A percentile compares a stretch with the other conserved stretches of the same genome.
These are phyloP conservation scores for Umbelopsis ramanniana DNA, from an alignment of 192 early-diverging fungal genomes.

Conservation along the genomic window DNA sequence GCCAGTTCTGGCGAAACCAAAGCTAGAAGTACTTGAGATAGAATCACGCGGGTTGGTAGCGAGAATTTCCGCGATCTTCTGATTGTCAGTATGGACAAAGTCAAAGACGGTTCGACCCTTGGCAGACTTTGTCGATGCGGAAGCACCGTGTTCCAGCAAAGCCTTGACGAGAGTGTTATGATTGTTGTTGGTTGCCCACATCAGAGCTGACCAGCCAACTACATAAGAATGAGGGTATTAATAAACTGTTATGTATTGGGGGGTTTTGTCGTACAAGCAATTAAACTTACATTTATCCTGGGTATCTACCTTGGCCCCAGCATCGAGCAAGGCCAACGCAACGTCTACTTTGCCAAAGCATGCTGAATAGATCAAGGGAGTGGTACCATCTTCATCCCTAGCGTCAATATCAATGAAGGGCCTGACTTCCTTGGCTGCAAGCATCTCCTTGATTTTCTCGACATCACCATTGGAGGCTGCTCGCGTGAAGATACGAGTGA, in stretches of 20 bases:
- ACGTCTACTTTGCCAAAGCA: constrained; percentile 85
- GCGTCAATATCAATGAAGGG: constrained; percentile 74
- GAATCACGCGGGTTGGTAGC: constrained; percentile 45
- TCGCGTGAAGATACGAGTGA: constrained; percentile 68
- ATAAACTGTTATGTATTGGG: neutral
- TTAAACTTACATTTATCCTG: constrained; percentile 76
- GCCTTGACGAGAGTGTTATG: constrained; percentile 72
- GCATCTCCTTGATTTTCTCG: constrained; percentile 61
- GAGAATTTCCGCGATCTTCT: constrained; percentile 55
- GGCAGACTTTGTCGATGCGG: constrained; percentile 63
- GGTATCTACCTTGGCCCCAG: constrained; percentile 75
- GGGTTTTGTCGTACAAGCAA: constrained; percentile 3
- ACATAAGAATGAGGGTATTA: constrained; percentile 2
- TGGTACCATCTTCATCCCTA: constrained; percentile 84
- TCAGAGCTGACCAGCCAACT: constrained; percentile 88
- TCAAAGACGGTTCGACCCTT: constrained; percentile 78
- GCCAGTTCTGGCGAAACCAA: constrained; percentile 25
- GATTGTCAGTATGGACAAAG: constrained; percentile 64
- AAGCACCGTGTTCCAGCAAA: constrained; percentile 82
- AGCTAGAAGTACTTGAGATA: constrained; percentile 38
- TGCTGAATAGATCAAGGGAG: constrained; percentile 85
- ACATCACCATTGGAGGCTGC: constrained; percentile 79
- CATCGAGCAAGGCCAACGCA: constrained; percentile 67
- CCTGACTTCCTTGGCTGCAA: constrained; percentile 47
- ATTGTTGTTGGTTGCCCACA: constrained; percentile 90